Conservation (phyloP, 2,329 filamentous ascomycete species). For the Fusarium beomiforme region DNA sequence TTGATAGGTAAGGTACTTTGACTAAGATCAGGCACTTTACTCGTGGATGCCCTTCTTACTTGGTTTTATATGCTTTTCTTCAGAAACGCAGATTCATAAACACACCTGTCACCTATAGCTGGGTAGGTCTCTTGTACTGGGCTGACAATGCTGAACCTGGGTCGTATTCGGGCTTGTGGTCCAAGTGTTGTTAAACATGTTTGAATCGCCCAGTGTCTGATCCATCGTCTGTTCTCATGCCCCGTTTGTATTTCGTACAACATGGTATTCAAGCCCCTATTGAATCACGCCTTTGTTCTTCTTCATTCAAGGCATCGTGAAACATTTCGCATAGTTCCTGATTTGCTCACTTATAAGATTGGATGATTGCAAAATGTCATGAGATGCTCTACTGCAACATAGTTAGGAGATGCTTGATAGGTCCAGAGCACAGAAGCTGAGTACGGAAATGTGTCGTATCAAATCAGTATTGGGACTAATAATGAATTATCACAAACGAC, state of each 20-base stretch:
- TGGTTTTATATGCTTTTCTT: background rate
- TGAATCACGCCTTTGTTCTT: background rate
- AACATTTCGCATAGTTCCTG: background rate
- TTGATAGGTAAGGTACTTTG: too few species aligned
- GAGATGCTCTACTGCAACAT: background rate
- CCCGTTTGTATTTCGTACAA: background rate
- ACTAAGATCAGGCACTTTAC: too few species aligned
- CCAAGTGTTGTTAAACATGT: slow-evolving; percentile 19
- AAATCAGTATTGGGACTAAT: slow-evolving; percentile 8
- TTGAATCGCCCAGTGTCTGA: slow-evolving; percentile 32
- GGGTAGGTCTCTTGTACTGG: background rate
- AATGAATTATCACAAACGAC: background rate
- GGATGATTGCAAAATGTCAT: background rate
- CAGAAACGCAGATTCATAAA: background rate
- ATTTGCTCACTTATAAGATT: background rate
- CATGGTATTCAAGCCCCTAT: background rate
- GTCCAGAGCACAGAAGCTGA: background rate
- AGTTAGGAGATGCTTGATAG: background rate
- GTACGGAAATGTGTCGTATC: slow-evolving; percentile 10
- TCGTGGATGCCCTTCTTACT: too few species aligned
- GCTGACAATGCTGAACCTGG: background rate
- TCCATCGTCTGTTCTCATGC: slow-evolving; percentile 29
- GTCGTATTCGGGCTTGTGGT: slow-evolving; percentile 3
- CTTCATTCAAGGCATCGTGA: background rate
- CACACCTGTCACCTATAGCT: background rate